These are phyloP conservation scores for Stenogyne calaminthoides DNA, from an alignment of 305 asterid species.

Conservation along the genomic window DNA sequence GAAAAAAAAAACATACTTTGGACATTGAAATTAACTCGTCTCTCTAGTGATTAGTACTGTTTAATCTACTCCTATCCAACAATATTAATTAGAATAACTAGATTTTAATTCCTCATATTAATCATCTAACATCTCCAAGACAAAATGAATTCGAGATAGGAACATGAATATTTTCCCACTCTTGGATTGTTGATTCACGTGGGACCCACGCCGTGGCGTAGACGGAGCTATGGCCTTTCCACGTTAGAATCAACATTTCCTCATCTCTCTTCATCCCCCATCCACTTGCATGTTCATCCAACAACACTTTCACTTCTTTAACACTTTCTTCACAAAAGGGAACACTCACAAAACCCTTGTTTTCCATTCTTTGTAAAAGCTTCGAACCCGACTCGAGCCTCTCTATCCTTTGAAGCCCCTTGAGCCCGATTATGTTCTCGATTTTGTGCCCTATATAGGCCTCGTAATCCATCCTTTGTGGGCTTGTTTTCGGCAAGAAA, in stretches of 20 bases:
- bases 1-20: too few species aligned
- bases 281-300: constrained; percentile 80
- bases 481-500: constrained; percentile 66
- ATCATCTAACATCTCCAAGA: too few species aligned
- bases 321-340: constrained; percentile 62
- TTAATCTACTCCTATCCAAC: background rate
- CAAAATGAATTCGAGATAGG: too few species aligned
- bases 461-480: constrained; percentile 61
- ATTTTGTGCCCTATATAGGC: constrained; percentile 71
- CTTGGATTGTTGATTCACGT: background rate
- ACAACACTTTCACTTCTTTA: constrained; percentile 57
- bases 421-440: constrained; percentile 63
- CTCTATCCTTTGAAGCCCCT: constrained; percentile 65
- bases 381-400: constrained; percentile 53
- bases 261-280: constrained; percentile 90
- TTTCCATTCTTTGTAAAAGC: constrained; percentile 50
- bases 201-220: constrained; percentile 74
- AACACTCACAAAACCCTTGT: constrained; percentile 45
- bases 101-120: background rate
- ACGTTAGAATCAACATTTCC: constrained; percentile 65
- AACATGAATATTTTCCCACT: background rate
- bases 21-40: background rate
- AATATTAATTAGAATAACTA: background rate
- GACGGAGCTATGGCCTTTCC: constrained; percentile 81
- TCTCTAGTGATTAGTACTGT: background rate